Conservation (phyloP, 2,329 filamentous ascomycete genomes). For the Reticulascus tulasneorum region DNA sequence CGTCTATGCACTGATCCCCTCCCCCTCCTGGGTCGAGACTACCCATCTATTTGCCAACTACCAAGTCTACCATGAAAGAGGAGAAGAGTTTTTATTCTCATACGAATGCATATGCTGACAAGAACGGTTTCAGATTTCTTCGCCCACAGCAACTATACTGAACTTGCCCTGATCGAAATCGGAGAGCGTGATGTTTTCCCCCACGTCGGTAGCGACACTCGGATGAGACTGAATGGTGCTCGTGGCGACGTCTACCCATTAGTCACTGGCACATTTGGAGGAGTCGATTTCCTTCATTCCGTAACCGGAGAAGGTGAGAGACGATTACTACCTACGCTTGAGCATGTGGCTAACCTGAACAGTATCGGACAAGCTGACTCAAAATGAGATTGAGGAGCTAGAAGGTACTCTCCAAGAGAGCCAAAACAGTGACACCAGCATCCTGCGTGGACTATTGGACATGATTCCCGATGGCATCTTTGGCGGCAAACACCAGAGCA, state of each 20-base stretch:
- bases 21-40: not conserved
- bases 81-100: too few species aligned
- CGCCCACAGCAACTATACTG: slow-evolving; percentile 90
- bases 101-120: not conserved
- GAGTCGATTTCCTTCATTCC: slow-evolving; percentile 89
- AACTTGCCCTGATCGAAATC: slow-evolving; percentile 82
- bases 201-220: slow-evolving; percentile 75
- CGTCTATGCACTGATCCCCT: slow-evolving; percentile 11
- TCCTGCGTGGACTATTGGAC: slow-evolving; percentile 74
- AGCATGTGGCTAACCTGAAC: slow-evolving; percentile 12
- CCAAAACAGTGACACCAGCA: slow-evolving; percentile 61
- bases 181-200: slow-evolving; percentile 80
- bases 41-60: not conserved
- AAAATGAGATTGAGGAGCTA: slow-evolving; percentile 85
- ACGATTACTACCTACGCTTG: not conserved
- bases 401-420: slow-evolving; percentile 74
- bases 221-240: slow-evolving; percentile 65
- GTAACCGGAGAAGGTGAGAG: slow-evolving; percentile 63
- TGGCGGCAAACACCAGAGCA: slow-evolving; percentile 68
- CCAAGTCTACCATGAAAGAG: too few species aligned
- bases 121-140: slow-evolving; percentile 62
- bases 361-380: slow-evolving; percentile 84
- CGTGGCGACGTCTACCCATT: slow-evolving; percentile 69
- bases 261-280: slow-evolving; percentile 89
- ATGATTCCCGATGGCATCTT: slow-evolving; percentile 80